Conservation (phyloP, 805 yeast genomes). For the Candida boleticola region DNA sequence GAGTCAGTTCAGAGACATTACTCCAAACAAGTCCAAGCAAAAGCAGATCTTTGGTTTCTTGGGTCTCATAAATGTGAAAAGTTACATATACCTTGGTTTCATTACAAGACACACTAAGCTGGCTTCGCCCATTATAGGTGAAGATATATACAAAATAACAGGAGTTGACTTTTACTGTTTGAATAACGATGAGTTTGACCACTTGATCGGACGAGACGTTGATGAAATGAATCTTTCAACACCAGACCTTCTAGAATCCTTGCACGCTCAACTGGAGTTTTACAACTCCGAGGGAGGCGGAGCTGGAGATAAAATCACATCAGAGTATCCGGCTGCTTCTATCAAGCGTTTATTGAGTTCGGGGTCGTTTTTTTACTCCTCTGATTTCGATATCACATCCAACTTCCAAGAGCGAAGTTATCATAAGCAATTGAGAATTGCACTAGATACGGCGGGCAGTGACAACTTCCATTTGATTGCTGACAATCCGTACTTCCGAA, state of each 20-base stretch:
- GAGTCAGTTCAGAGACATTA: constrained; percentile 42
- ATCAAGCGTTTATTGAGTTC: constrained; percentile 43
- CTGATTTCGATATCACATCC: constrained; percentile 45
- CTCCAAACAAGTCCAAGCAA: constrained; percentile 23
- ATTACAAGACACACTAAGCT: constrained; percentile 53
- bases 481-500: constrained; percentile 40
- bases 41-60: constrained; percentile 51
- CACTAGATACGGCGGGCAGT: constrained; percentile 3
- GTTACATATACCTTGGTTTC: constrained; percentile 54
- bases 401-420: constrained; percentile 45
- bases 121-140: constrained; percentile 58
- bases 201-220: constrained; percentile 17
- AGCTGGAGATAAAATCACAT: constrained; percentile 17
- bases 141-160: constrained; percentile 51
- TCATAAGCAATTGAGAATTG: constrained; percentile 1
- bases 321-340: constrained; percentile 42
- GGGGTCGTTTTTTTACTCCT: constrained; percentile 50
- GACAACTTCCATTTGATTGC: constrained; percentile 21
- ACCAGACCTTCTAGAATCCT: constrained; percentile 10
- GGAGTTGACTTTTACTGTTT: constrained; percentile 67
- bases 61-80: constrained; percentile 58
- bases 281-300: constrained; percentile 2
- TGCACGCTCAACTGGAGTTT: no score
- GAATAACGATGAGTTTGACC: constrained; percentile 55
- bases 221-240: constrained; percentile 13